Base-by-base conservation (phyloP, 495 filamentous ascomycete species). In the Aspergillus bridgeri region DNA sequence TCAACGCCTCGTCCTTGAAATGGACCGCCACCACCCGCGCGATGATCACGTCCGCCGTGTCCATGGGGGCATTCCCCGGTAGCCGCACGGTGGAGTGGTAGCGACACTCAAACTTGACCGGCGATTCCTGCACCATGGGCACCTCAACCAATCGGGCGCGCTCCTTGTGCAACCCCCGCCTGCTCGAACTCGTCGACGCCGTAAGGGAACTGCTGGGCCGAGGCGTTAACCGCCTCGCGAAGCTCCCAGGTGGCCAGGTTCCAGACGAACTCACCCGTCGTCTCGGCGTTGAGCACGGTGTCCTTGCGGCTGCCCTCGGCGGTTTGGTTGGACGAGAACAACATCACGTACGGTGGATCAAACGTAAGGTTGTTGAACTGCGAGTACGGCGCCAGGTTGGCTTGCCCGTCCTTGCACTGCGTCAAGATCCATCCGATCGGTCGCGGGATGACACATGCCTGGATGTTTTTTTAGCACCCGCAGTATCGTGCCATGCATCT, bases 291-390 rank as follows among this genome's bases (percentile, higher is more conserved):
- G 56, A 70, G 54, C 22, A 80, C 76, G 0, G 78, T 80, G 65
- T 85, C 82, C 60, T 84, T 84, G 56, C 79, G 76, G 2, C 29
- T 43, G 3, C 63, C 66, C 21, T 55, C 38, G 3, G 67, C 61
- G 5, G 75, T 79, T 48, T 82, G 77, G 70, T 84, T 84, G 2
- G 79, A 72, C 29, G 67, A 66, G 67, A 84, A 83, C 76, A 84
- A 83, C 76, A 84, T 79, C 45, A 85, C 75, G 59, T 80, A 81
- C 0, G 81, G 81, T 11, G 81, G 83, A 67, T 83, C 80, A 67
- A 81, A 86, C 45, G 80, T 81, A 0, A 85, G 73, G 62, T 85
- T 86, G 61, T 77, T 83, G 72, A 85, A 84, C 66, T 84, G 82
- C 1, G 65, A 74, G 65, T 78, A 86, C 1, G 83, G 83, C 0